phyloP scores from a whole-genome alignment of 208 protist genomes.

The Acanthamoeba castellanii region DNA sequence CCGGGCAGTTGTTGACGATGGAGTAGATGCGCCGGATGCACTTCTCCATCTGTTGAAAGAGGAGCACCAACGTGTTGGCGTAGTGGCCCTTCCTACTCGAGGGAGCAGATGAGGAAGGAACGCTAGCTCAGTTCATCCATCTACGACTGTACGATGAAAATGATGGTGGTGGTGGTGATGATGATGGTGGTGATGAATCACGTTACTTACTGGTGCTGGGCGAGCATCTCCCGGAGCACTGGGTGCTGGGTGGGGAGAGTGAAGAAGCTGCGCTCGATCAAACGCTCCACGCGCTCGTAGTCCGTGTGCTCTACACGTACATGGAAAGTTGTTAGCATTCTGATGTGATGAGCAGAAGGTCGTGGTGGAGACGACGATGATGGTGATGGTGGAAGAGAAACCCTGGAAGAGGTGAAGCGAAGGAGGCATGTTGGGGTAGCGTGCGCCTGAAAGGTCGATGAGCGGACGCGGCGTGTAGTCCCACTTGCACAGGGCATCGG shows the following conservation, averaged over 20 bases:
- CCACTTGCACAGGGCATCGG: background rate
- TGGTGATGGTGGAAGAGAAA: background rate
- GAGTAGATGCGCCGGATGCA: constrained; percentile 34
- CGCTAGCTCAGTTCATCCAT: background rate
- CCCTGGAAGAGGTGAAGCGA: constrained; percentile 52
- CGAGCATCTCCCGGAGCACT: constrained; percentile 9
- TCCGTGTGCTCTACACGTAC: background rate
- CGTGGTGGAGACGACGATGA: background rate
- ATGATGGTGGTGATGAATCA: background rate
- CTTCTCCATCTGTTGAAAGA: constrained; percentile 43
- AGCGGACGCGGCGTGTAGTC: constrained; percentile 2
- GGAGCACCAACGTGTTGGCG: constrained; percentile 34
- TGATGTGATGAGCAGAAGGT: background rate
- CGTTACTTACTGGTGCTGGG: background rate
- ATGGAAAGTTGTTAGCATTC: background rate
- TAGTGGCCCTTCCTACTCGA: background rate
- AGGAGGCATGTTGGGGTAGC: constrained; percentile 52
- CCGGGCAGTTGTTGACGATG: constrained; percentile 17
- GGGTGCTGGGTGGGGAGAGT: background rate
- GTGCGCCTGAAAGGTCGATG: constrained; percentile 8
- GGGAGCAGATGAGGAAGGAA: background rate
- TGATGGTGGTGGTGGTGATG: background rate
- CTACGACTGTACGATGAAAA: background rate
- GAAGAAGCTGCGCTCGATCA: constrained; percentile 48
- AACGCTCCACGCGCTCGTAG: background rate